Evolutionary conservation across 2,329 filamentous ascomycete species (phyloP).

Genomic region (Sarocladiaceae sp.): DNA sequence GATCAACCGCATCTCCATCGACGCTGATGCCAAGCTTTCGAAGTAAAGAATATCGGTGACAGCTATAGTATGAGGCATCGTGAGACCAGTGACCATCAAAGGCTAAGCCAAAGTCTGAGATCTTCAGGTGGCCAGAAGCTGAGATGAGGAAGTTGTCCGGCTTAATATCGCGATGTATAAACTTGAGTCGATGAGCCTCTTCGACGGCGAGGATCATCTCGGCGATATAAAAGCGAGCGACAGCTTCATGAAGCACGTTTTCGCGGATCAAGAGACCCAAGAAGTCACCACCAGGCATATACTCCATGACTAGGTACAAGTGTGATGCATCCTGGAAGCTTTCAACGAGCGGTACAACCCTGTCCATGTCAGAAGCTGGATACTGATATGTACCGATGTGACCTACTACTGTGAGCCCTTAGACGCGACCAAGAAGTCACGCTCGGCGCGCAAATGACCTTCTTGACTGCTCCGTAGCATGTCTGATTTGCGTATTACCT

Average conservation of each 20-base stretch:
- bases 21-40: conserved; percentile 69
- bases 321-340: conserved; percentile 83
- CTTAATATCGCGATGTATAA: conserved; percentile 95
- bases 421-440: conserved; percentile 85
- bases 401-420: conserved; percentile 74
- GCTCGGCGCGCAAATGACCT: conserved; percentile 82
- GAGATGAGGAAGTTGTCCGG: conserved; percentile 95
- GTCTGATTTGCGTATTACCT: conserved; percentile 87
- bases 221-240: conserved; percentile 81
- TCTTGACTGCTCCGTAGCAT: conserved; percentile 92
- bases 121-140: conserved; percentile 82
- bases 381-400: not conserved
- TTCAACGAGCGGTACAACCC: conserved; percentile 79
- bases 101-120: conserved; percentile 91
- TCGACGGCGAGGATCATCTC: conserved; percentile 96
- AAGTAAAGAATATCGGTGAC: conserved; percentile 72
- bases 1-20: conserved; percentile 67
- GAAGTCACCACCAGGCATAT: conserved; percentile 96
- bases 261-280: conserved; percentile 79
- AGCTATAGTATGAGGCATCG: conserved; percentile 78
- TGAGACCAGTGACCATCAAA: conserved; percentile 96
- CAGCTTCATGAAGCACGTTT: conserved; percentile 70
- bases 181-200: conserved; percentile 78
- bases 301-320: conserved; percentile 95
- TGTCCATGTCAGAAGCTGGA: conserved; percentile 22